phyloP scores from a whole-genome alignment of 768 basidiomycete genomes.

The Rhizopogon vulgaris region DNA sequence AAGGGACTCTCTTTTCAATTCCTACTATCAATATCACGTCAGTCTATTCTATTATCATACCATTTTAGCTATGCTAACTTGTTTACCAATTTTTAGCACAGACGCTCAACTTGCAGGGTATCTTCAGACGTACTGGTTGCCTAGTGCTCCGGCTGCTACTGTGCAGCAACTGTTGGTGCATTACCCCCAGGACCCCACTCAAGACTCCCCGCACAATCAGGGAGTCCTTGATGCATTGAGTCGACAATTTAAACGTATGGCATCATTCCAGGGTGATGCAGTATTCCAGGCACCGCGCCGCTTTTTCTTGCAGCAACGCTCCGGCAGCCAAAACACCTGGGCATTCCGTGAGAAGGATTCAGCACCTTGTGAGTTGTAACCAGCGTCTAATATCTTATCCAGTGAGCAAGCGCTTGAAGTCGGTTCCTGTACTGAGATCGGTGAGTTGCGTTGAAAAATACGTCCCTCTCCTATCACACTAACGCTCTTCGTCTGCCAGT shows the following conservation, averaged over 20 bases:
- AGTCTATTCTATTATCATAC: constrained; percentile 2
- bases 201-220: constrained; percentile 52
- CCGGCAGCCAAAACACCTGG: constrained; percentile 33
- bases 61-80: background rate
- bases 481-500: background rate
- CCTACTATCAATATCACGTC: constrained; percentile 45
- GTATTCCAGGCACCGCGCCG: constrained; percentile 46
- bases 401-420: constrained; percentile 3
- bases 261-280: constrained; percentile 45
- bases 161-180: constrained; percentile 20
- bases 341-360: constrained; percentile 1
- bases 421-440: background rate
- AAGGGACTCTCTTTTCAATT: constrained; percentile 40
- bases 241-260: constrained; percentile 45
- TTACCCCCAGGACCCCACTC: constrained; percentile 34
- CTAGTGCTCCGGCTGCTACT: constrained; percentile 17
- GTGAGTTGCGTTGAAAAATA: background rate
- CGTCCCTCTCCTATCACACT: background rate
- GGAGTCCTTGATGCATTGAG: constrained; percentile 36
- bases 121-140: constrained; percentile 23
- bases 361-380: too few species aligned
- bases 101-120: constrained; percentile 23
- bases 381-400: background rate
- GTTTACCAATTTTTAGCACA: constrained; percentile 11
- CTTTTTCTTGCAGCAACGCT: constrained; percentile 35